Percentiles rank a stretch among this genome's conserved stretches.
Evolutionary conservation across 345 rosid species (phyloP).

Genomic region (Syzygium aqueum): DNA sequence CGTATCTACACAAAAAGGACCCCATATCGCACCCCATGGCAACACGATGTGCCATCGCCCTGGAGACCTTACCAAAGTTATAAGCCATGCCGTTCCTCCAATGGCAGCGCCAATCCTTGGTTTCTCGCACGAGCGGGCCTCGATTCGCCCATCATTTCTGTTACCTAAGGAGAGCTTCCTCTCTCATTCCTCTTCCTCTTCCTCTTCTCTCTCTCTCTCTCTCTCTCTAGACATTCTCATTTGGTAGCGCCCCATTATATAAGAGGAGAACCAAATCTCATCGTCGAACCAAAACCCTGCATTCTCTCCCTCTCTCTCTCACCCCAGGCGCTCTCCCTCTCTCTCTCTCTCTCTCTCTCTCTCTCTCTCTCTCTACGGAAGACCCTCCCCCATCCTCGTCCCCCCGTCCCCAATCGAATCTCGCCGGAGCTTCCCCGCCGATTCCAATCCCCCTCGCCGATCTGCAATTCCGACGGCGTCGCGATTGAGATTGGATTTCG

Average conservation of each 20-base stretch:
- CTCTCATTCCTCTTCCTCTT: not conserved
- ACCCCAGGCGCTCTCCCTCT: not conserved
- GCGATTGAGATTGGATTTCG: not conserved
- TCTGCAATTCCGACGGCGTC: not conserved
- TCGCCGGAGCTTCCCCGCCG: not conserved
- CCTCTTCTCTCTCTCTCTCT: not conserved
- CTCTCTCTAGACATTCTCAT: not conserved
- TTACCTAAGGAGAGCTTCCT: not conserved
- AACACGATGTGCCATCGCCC: not conserved
- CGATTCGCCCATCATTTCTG: not conserved
- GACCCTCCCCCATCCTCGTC: not conserved
- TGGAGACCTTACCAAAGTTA: no score
- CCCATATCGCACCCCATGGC: not conserved
- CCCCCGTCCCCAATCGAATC: not conserved
- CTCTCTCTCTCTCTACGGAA: not conserved
- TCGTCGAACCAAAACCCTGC: conserved; percentile 1
- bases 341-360: not conserved
- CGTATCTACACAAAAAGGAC: no score
- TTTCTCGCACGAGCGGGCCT: not conserved
- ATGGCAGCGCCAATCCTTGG: not conserved
- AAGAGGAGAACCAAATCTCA: not conserved
- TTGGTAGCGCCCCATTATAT: not conserved
- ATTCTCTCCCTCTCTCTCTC: not conserved
- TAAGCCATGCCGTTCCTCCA: no score
- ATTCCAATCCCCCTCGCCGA: not conserved